Percentiles rank a stretch among this genome's conserved stretches.
Conservation (phyloP, 169 alveolate genomes). For the Eimeria praecox region DNA sequence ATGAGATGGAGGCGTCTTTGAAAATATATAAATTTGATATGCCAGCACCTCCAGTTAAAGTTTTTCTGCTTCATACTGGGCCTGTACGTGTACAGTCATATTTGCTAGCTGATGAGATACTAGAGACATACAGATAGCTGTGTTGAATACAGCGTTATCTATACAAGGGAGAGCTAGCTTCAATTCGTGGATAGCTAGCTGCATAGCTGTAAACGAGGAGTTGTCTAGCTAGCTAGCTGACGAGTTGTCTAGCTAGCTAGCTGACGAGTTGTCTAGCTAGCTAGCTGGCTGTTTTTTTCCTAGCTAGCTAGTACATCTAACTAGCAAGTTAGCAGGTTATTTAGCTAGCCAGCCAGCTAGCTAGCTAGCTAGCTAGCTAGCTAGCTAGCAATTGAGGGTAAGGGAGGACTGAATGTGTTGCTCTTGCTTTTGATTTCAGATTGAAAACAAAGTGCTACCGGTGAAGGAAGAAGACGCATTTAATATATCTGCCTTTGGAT, state of each 20-base stretch:
- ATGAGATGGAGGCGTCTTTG: slow-evolving; percentile 6
- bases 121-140: background rate
- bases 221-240: no score
- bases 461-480: background rate
- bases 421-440: background rate
- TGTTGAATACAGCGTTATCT: background rate
- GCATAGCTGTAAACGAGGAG: no score
- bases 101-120: background rate
- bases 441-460: background rate
- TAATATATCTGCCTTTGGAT: background rate
- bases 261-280: no score
- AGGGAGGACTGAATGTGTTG: background rate
- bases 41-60: background rate
- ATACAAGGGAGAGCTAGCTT: no score
- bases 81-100: background rate
- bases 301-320: no score
- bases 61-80: slow-evolving; percentile 14
- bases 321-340: no score
- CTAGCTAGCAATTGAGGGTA: background rate
- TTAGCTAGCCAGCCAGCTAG: no score
- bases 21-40: background rate
- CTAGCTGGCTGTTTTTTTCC: no score
- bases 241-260: no score
- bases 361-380: slow-evolving; percentile 37
- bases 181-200: slow-evolving; percentile 11